A percentile compares a stretch with the other conserved stretches of the same genome.
phyloP scores from a whole-genome alignment of 1,139 yeast species.

The Blastobotrys buckinghamii region DNA sequence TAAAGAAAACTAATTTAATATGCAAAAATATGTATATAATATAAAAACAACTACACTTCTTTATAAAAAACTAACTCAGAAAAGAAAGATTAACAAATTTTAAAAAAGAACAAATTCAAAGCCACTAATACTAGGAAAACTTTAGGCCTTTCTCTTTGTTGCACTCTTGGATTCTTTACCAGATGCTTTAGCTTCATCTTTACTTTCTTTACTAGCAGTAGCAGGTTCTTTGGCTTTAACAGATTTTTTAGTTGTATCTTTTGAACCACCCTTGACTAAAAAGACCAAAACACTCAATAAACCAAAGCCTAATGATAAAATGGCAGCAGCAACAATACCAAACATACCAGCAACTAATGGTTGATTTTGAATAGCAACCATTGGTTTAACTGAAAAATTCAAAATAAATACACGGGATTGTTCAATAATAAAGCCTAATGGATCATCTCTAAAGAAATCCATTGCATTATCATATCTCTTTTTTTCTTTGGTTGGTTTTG shows the following conservation, averaged over 20 bases:
- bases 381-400: slow-evolving; percentile 30
- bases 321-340: slow-evolving; percentile 19
- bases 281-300: slow-evolving; percentile 23
- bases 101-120: slow-evolving; percentile 1
- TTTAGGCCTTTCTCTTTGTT: slow-evolving; percentile 24
- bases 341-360: slow-evolving; percentile 32
- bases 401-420: slow-evolving; percentile 30
- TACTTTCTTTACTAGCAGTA: background rate
- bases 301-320: slow-evolving; percentile 25
- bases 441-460: slow-evolving; percentile 33
- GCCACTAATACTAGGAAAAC: too few relatives aligned
- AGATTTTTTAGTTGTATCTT: slow-evolving; percentile 12
- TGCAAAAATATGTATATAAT: background rate
- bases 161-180: slow-evolving; percentile 19
- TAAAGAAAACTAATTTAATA: background rate
- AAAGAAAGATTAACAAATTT: background rate
- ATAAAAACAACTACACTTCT: background rate
- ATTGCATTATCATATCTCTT: slow-evolving; percentile 23
- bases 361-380: slow-evolving; percentile 30
- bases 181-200: slow-evolving; percentile 13
- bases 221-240: slow-evolving; percentile 14
- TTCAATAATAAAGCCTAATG: slow-evolving; percentile 31
- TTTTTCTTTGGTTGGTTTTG: slow-evolving; percentile 21
- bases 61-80: background rate
- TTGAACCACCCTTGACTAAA: slow-evolving; percentile 14